Base-by-base conservation (phyloP, 1,284 basidiomycete genomes). In the Moesziomyces antarcticus region DNA sequence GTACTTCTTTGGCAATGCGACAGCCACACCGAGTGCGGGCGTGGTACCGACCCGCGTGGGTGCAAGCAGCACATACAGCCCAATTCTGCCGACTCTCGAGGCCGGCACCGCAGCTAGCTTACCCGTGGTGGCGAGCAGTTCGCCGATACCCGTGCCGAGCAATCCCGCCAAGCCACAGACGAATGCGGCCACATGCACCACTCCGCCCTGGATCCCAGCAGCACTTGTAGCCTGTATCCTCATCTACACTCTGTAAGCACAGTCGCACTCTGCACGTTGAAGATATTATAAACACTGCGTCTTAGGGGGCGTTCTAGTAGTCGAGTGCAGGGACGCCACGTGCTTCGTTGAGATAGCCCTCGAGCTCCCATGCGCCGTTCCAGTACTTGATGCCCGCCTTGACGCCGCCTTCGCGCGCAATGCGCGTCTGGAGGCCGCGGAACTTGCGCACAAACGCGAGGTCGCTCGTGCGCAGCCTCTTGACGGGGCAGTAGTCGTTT, bases 401-500 rank as follows among this genome's bases (percentile, higher is more conserved):
- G 47, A 82, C 69, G 2, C 59, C 65, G 11, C 77, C 82, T 18
- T 77, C 72, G 33, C 69, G 64, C 3, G 43, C 53, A 45, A 84
- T 82, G n/a, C 81, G 65, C 25, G 74, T 78, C 54, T 82, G 66
- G 14, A 84, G 63, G 8, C 81, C 83, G 16, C 81, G 56, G 72
- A 76, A 68, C 30, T 72, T 74, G 9, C 83, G 60, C 9, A 84
- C 82, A 14, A 84, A 72, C 1, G 83, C 82, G 13, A 81, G 60
- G 50, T 84, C 82, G 8, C 65, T 24, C 9, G 33, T n/a, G 2
- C 54, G 33, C 60, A 98, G 87, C 55, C 92, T 89, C 58, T 96
- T 85, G 51, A 94, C 88, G 5, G 96, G 94, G 83, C 97, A 99
- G 83, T 93, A 97, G 85, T 99, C 97, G 85, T 99, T 99, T 13